phyloP scores from a whole-genome alignment of 768 basidiomycete genomes.

The Mrakia hoshinonis region DNA sequence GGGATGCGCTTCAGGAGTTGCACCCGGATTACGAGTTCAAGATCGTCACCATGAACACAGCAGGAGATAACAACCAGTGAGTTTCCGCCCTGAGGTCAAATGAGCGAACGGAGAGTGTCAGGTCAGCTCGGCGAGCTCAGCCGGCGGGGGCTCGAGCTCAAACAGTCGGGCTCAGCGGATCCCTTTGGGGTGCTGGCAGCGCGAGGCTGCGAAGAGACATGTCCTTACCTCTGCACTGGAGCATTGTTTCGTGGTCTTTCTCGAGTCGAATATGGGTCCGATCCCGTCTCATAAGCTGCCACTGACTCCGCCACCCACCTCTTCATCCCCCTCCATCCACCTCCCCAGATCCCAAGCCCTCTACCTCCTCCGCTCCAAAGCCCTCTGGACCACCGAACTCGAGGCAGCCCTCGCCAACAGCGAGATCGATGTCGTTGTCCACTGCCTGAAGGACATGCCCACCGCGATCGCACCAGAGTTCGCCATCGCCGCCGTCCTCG shows the following conservation, averaged over 20 bases:
- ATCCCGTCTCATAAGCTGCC: too few species aligned
- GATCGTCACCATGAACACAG: constrained; percentile 59
- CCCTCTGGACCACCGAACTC: constrained; percentile 93
- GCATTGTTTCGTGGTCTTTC: too few species aligned
- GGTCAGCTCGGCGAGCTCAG: too few species aligned
- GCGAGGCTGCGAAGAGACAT: too few species aligned
- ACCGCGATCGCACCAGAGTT: constrained; percentile 77
- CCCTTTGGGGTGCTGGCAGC: too few species aligned
- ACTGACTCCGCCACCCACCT: too few species aligned
- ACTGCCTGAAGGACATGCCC: constrained; percentile 87
- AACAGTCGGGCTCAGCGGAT: too few species aligned
- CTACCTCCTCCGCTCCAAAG: constrained; percentile 35
- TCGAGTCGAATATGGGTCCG: too few species aligned
- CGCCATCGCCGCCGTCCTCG: constrained; percentile 70
- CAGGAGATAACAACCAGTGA: constrained; percentile 74
- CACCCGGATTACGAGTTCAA: constrained; percentile 51
- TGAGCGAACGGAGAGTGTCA: not conserved
- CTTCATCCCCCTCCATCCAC: not conserved
- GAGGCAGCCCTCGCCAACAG: constrained; percentile 71
- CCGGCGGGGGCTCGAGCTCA: too few species aligned
- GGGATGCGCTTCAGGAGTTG: constrained; percentile 52
- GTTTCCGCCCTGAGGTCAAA: not conserved
- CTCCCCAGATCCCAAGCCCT: constrained; percentile 25
- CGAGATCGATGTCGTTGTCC: constrained; percentile 82
- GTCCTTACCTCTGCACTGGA: too few species aligned